Percentiles rank a stretch among this genome's conserved stretches.
Evolutionary conservation across 2,329 filamentous ascomycete species (phyloP).

Genomic region (Phymatotrichopsis omnivora): DNA sequence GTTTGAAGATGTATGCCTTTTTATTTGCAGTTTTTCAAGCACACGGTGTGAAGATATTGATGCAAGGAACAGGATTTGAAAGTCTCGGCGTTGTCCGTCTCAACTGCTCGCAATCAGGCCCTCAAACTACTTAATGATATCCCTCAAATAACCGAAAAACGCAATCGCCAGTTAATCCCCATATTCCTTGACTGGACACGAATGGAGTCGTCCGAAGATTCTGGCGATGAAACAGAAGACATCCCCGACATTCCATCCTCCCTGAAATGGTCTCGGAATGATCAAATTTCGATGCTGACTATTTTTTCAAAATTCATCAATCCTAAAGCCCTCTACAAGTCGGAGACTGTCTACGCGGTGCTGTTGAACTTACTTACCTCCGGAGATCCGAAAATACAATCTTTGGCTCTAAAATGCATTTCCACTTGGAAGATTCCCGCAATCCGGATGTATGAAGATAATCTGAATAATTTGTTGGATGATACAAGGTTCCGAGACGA

Average conservation of each 20-base stretch:
- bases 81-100: slow-evolving; percentile 9
- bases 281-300: slow-evolving; percentile 71
- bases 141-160: slow-evolving; percentile 71
- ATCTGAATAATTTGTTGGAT: slow-evolving; percentile 75
- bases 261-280: slow-evolving; percentile 57
- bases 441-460: slow-evolving; percentile 70
- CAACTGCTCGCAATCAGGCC: slow-evolving; percentile 58
- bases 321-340: slow-evolving; percentile 69
- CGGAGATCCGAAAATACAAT: slow-evolving; percentile 84
- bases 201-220: slow-evolving; percentile 41
- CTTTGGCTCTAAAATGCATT: slow-evolving; percentile 69
- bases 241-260: slow-evolving; percentile 34
- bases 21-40: no score
- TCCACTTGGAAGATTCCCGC: slow-evolving; percentile 78
- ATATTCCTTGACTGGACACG: slow-evolving; percentile 69
- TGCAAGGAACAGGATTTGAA: slow-evolving; percentile 16
- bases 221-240: slow-evolving; percentile 34
- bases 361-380: slow-evolving; percentile 70
- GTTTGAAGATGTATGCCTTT: slow-evolving; percentile 13
- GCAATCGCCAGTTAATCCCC: slow-evolving; percentile 74
- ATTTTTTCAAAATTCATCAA: slow-evolving; percentile 81
- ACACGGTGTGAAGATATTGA: no score
- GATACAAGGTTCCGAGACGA: slow-evolving; percentile 90
- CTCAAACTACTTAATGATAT: slow-evolving; percentile 65
- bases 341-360: slow-evolving; percentile 63